Conservation (phyloP, 2,329 filamentous ascomycete species). For the Fusarium verrucosum region DNA sequence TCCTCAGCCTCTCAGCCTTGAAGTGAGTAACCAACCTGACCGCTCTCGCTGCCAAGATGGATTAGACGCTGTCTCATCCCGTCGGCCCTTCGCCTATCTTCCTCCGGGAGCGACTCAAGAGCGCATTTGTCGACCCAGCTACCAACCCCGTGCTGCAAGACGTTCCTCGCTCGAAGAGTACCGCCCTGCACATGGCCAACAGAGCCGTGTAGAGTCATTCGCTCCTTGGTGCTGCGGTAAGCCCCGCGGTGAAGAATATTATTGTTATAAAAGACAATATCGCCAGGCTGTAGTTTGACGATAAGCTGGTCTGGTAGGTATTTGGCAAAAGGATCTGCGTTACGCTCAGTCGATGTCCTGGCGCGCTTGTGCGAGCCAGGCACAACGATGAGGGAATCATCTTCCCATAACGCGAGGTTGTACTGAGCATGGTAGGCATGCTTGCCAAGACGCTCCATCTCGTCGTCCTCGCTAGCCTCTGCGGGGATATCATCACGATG, state of each 20-base stretch:
- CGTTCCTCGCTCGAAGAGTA: constrained; percentile 70
- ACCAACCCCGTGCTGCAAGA: constrained; percentile 78
- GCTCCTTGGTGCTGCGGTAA: constrained; percentile 67
- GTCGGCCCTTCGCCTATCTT: constrained; percentile 61
- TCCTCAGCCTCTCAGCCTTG: constrained; percentile 54
- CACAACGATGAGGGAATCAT: constrained; percentile 77
- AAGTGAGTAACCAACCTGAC: constrained; percentile 71
- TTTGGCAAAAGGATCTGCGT: constrained; percentile 71
- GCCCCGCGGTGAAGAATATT: constrained; percentile 83
- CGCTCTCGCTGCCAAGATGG: constrained; percentile 67
- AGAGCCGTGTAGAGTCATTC: constrained; percentile 77
- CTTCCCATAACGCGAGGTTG: constrained; percentile 83
- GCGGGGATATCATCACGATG: constrained; percentile 84
- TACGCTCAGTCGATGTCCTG: constrained; percentile 74
- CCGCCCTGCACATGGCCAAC: constrained; percentile 70
- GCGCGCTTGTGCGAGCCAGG: constrained; percentile 79
- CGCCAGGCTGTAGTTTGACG: constrained; percentile 75
- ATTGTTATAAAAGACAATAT: constrained; percentile 89
- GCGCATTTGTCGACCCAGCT: constrained; percentile 70
- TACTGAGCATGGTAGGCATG: constrained; percentile 83
- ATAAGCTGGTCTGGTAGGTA: constrained; percentile 69
- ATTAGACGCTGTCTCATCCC: constrained; percentile 72
- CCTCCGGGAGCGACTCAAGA: constrained; percentile 59
- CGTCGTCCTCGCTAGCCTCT: constrained; percentile 72
- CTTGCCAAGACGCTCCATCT: constrained; percentile 66